phyloP scores from a whole-genome alignment of 2,329 filamentous ascomycete genomes.

The Aspergillus viridinutans region DNA sequence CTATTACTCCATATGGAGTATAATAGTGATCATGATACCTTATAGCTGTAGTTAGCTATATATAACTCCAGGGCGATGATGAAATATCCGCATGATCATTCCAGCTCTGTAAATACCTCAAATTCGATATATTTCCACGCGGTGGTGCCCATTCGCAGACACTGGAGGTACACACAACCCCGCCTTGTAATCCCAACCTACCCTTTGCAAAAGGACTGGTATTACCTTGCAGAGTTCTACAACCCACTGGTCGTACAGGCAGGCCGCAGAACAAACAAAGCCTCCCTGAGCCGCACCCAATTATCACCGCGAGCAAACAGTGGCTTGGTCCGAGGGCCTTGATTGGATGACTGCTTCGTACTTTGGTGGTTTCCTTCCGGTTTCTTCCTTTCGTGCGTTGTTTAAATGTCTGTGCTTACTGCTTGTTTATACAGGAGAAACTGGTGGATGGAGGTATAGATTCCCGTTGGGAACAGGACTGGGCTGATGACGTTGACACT shows the following conservation, averaged over 20 bases:
- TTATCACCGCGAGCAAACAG: constrained; percentile 6
- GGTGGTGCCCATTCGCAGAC: background rate
- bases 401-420: background rate
- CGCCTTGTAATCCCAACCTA: background rate
- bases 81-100: too few species aligned
- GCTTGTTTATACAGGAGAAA: background rate
- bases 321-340: background rate
- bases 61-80: background rate
- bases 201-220: background rate
- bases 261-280: constrained; percentile 10
- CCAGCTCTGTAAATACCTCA: too few species aligned
- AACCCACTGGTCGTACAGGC: background rate
- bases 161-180: background rate
- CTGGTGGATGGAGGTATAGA: too few species aligned
- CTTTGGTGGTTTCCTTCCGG: background rate
- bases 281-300: constrained; percentile 21
- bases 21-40: background rate
- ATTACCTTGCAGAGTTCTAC: background rate
- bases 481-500: background rate
- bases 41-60: background rate
- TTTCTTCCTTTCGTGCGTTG: background rate
- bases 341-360: background rate
- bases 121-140: background rate
- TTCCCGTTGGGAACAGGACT: background rate
- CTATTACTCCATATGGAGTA: background rate